These are phyloP conservation scores for Trematosphaeria pertusa DNA, from an alignment of 2,329 filamentous ascomycete genomes.

Conservation along the genomic window DNA sequence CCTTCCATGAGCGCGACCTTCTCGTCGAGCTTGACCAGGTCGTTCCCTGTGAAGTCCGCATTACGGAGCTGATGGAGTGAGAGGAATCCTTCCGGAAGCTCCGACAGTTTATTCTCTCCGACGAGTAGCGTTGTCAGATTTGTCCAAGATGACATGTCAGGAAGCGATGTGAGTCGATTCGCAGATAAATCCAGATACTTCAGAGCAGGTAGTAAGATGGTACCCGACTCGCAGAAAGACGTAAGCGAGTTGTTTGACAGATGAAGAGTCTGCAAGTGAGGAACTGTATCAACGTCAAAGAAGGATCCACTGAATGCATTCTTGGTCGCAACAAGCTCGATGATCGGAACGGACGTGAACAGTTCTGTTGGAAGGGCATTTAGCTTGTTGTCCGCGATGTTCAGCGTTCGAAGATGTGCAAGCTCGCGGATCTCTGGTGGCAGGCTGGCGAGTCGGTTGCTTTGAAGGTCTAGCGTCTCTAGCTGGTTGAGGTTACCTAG, in stretches of 20 bases:
- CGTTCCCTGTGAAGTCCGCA: constrained; percentile 85
- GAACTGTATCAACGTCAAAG: constrained; percentile 67
- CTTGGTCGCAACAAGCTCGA: constrained; percentile 75
- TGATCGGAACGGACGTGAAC: constrained; percentile 71
- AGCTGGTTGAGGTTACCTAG: constrained; percentile 71
- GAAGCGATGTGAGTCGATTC: constrained; percentile 78
- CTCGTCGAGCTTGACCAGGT: constrained; percentile 77
- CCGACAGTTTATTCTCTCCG: constrained; percentile 80
- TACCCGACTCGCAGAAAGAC: constrained; percentile 55
- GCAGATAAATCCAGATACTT: constrained; percentile 78
- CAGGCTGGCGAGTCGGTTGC: constrained; percentile 77
- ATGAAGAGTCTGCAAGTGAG: constrained; percentile 76
- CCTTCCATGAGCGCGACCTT: constrained; percentile 81
- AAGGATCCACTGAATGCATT: constrained; percentile 78
- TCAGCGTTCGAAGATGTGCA: constrained; percentile 73
- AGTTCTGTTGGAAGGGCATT: constrained; percentile 72
- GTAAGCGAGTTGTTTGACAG: constrained; percentile 77
- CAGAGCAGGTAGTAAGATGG: constrained; percentile 72
- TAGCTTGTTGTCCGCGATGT: constrained; percentile 81
- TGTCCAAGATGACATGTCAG: constrained; percentile 76
- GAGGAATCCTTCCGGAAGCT: constrained; percentile 78
- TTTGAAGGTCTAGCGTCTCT: constrained; percentile 81
- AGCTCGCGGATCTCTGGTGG: constrained; percentile 73
- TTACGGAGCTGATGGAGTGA: constrained; percentile 72
- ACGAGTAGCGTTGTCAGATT: constrained; percentile 75